Evolutionary conservation across 768 basidiomycete genomes (phyloP), one percentile per base, ranked within the genome.

Genomic region (Suillus clintonianus): DNA sequence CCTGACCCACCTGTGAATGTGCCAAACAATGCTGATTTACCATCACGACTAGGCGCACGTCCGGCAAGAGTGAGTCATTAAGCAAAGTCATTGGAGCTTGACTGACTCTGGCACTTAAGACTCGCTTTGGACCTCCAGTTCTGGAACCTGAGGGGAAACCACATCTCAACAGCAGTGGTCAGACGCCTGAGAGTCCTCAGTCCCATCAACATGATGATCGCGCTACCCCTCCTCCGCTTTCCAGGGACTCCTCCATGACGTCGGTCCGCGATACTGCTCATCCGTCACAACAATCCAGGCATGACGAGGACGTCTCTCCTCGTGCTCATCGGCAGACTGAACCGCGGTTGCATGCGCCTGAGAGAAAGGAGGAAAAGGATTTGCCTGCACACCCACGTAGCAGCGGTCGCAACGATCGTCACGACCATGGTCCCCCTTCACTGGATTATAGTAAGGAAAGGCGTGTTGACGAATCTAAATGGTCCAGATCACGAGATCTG

Each of bases 101-200:
- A 22, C n/a, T 66, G 17, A 24, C 6, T 13, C 2, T n/a, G 45
- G 17, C 47, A 34, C 10, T 24, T 9, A 37, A 76, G 76, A 76
- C 76, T 42, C 75, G 74, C 10, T 76, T 76, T 36, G 74, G 74
- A 6, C 74, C 74, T n/a, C 74, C 74, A 3, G 61, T 76, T 19
- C 43, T 11, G 17, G 24, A 17, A 30, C 5, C 7, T 11, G 56
- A 57, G 39, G 56, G 36, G 24, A 41, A 41, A 27, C 6, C 24
- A 13, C 11, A 27, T 19, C 39, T 24, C 24, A 6, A 24, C 5
- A 27, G 15, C 36, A 39, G 24, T 57, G 56, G 37, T 27, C 56
- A 41, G 17, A 65, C 74, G 14, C 61, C 61, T 7, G 74, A 73
- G 13, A 69, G 67, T 54, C 60, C 50, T 19, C 30, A 57, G 8